Conservation (phyloP, 352 stramenopile genomes). For the Phytophthora podocarpi region DNA sequence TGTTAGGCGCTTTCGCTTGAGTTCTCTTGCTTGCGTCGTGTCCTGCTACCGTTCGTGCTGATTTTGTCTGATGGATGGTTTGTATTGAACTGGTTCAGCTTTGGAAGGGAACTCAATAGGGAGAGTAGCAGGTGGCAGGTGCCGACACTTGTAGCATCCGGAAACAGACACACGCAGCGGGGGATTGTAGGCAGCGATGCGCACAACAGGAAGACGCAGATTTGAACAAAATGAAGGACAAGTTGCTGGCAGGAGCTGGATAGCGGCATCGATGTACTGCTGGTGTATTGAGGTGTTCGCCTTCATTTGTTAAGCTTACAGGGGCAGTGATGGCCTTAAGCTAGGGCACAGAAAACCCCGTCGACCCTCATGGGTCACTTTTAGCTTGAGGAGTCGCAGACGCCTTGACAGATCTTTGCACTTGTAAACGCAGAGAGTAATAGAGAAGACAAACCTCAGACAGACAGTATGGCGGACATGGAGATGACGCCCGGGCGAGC, state of each 20-base stretch:
- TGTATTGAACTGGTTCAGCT: no score
- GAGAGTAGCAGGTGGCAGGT: no score
- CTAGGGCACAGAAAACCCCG: no score
- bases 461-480: conserved; percentile 61
- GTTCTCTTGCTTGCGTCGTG: conserved; percentile 5
- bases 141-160: no score
- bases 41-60: not conserved
- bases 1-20: conserved; percentile 28
- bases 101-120: no score
- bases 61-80: no score
- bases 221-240: conserved; percentile 17
- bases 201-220: conserved; percentile 11
- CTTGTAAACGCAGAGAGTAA: no score
- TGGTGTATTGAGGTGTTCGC: not conserved
- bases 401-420: conserved; percentile 23
- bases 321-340: no score
- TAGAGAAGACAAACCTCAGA: no score
- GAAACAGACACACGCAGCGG: not conserved
- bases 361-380: not conserved
- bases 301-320: no score
- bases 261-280: not conserved
- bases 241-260: not conserved
- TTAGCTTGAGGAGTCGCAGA: conserved; percentile 34
- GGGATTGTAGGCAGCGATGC: not conserved
- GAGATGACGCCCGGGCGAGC: conserved; percentile 44